Evolutionary conservation across 108 stramenopile species (phyloP), one percentile per base, ranked within the genome.

Genomic region (Cyclostephanos invisitatus): DNA sequence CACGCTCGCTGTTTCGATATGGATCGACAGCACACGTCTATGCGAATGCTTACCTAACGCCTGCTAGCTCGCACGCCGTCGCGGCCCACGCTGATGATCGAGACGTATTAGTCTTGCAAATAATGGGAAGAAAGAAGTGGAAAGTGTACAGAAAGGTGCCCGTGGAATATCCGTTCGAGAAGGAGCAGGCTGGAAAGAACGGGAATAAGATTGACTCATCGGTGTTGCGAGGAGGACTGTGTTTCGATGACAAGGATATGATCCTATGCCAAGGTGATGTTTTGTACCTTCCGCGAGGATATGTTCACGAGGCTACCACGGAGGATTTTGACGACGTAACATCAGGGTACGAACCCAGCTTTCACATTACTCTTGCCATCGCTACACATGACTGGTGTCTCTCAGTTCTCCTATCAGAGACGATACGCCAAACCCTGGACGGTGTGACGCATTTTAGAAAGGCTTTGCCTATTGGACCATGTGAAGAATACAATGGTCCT

Each of bases 311-410:
- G 65, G 95, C 95, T 49, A 48, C 77, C 5, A 83, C 82, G 3
- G 54, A 73, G 20, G 48, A 60, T 36, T 38, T 6, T n/a, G 47
- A 58, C n/a, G 74, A 62, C 1, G 20, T 49, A 29, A 60, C 68
- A 20, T 46, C 51, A 28, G 67, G 53, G 5, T 50, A 58, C 49
- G 20, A 57, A 22, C 78, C 87, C 60, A 90, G 88, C 64, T 90
- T 91, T 63, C 93, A 94, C 68, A 61, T 81, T 5, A 94, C 93
- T 20, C 38, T 92, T 62, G 93, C 93, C 6, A 58, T 94, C 18
- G 89, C 93, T 20, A 94, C 93, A 6, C 89, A 92, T 76, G 93
- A 94, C 81, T 94, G 93, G 93, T 85, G 88, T n/a, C 42, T 88
- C 47, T 83, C 87, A 9, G 78, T 81, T 15, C 64, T 86, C 25